Conservation (phyloP, 495 filamentous ascomycete species). For the Physcia stellaris region DNA sequence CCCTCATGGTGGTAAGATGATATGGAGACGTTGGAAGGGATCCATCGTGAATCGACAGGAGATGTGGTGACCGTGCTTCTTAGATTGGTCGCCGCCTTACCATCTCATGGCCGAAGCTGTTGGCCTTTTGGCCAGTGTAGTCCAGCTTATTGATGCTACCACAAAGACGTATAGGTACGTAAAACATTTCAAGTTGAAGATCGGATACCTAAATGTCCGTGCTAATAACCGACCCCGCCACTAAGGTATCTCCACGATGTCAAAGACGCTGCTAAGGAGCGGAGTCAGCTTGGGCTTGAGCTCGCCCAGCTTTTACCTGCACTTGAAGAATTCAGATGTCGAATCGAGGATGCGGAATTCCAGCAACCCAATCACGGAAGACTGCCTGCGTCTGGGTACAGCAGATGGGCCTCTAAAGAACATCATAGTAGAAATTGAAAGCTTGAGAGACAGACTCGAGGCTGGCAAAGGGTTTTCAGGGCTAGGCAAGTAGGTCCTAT, state of each 20-base stretch:
- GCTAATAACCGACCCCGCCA: too few species aligned
- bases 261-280: constrained; percentile 18
- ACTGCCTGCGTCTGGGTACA: neutral
- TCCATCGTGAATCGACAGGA: too few species aligned
- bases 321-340: constrained; percentile 14
- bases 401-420: constrained; percentile 1
- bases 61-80: too few species aligned
- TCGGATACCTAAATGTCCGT: too few species aligned
- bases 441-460: neutral
- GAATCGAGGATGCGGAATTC: constrained; percentile 6
- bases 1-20: too few species aligned
- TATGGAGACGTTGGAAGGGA: too few species aligned
- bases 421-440: neutral
- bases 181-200: too few species aligned
- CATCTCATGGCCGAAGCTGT: too few species aligned
- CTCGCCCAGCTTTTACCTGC: constrained; percentile 13
- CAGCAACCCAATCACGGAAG: neutral
- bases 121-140: too few species aligned
- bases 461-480: neutral
- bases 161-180: too few species aligned
- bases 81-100: too few species aligned
- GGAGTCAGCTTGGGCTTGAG: constrained; percentile 12
- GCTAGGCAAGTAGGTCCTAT: neutral
- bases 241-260: constrained; percentile 18
- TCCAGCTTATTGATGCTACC: too few species aligned